Conservation (phyloP, 805 yeast species). For the Cyberlindnera amylophila region DNA sequence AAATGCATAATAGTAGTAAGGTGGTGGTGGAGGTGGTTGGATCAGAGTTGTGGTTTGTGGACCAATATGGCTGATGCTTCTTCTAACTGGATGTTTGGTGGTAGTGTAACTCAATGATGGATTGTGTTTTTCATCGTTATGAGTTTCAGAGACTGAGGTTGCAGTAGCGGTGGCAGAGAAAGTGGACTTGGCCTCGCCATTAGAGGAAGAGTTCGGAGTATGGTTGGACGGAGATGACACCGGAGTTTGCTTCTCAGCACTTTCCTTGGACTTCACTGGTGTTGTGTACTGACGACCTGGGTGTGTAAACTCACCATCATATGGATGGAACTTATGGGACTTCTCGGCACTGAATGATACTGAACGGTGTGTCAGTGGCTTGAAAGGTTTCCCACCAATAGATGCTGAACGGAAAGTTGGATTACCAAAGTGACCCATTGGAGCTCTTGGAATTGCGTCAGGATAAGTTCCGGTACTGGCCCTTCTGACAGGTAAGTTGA, state of each 20-base stretch:
- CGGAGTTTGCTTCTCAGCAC: conserved; percentile 17
- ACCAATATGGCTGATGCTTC: conserved; percentile 11
- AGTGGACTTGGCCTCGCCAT: conserved; percentile 25
- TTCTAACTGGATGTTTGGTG: conserved; percentile 15
- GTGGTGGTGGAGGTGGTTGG: conserved; percentile 21
- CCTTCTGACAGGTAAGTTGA: conserved; percentile 51
- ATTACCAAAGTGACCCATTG: conserved; percentile 18
- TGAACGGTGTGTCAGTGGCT: conserved; percentile 16
- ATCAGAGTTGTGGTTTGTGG: conserved; percentile 8
- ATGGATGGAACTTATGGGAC: conserved; percentile 7
- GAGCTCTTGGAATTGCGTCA: conserved; percentile 7
- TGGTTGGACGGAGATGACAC: conserved; percentile 26
- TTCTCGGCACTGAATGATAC: conserved; percentile 21
- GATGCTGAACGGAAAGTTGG: conserved; percentile 6
- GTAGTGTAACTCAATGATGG: conserved; percentile 18
- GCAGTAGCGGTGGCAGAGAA: conserved; percentile 26
- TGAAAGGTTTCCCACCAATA: conserved; percentile 3
- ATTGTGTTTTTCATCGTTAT: conserved; percentile 17
- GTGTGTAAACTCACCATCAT: conserved; percentile 1
- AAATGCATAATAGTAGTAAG: conserved; percentile 30
- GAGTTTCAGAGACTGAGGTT: conserved; percentile 21
- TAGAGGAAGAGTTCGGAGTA: conserved; percentile 20
- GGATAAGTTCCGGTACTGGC: conserved; percentile 30
- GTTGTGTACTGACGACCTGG: conserved; percentile 2
- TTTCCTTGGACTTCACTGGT: conserved; percentile 9